A percentile compares a stretch with the other conserved stretches of the same genome.
phyloP scores from a whole-genome alignment of 768 basidiomycete genomes.

The Gymnopilus dilepis region DNA sequence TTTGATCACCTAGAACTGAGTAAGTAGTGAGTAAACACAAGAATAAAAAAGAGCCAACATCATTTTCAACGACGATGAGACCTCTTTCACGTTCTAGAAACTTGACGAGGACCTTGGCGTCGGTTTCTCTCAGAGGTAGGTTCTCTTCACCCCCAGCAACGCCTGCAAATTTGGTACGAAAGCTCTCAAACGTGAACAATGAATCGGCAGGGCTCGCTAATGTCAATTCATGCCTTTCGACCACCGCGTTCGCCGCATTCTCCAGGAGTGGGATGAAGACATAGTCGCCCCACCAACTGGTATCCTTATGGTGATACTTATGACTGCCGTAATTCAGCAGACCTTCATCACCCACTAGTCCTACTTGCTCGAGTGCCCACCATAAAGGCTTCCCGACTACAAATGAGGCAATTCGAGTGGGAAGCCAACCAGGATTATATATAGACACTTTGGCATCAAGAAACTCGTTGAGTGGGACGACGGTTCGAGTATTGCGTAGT shows the following conservation, averaged over 20 bases:
- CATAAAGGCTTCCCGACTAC: constrained; percentile 80
- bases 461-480: constrained; percentile 62
- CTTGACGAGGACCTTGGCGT: constrained; percentile 73
- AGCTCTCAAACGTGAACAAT: constrained; percentile 65
- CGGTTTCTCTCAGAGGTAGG: constrained; percentile 55
- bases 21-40: not conserved
- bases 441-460: constrained; percentile 61
- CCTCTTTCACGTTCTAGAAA: constrained; percentile 80
- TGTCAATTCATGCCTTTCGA: constrained; percentile 46
- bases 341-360: constrained; percentile 70
- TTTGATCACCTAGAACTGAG: constrained; percentile 71
- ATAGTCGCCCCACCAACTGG: constrained; percentile 70
- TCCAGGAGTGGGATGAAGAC: constrained; percentile 71
- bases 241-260: constrained; percentile 63
- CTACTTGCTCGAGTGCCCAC: constrained; percentile 87
- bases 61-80: constrained; percentile 65
- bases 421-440: constrained; percentile 72
- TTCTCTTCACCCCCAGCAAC: constrained; percentile 36
- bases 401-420: constrained; percentile 70
- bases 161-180: constrained; percentile 62
- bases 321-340: constrained; percentile 33
- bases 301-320: constrained; percentile 43
- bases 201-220: constrained; percentile 58
- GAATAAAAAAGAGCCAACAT: constrained; percentile 47
- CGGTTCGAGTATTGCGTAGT: constrained; percentile 47